Base-by-base conservation (phyloP, 129 eudicot species). In the Calendula officinalis region DNA sequence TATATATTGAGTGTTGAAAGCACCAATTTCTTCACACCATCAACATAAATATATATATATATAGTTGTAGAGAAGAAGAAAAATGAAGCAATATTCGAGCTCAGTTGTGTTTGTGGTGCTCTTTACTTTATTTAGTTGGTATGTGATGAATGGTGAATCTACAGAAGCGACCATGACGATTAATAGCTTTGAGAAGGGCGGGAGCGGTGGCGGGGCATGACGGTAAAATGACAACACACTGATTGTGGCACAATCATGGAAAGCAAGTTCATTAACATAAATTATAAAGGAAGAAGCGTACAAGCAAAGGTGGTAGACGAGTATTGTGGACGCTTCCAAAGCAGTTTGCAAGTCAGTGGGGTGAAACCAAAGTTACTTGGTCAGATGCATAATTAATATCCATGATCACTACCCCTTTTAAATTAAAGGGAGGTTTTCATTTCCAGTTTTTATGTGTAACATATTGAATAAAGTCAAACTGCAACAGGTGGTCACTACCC, bases 221-320 rank as follows among this genome's bases (percentile, higher is more conserved):
- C 12, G 67, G 66, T 1, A 35, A 55, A 54, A 65, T 33, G 32
- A 57, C 5, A 5, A 56, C 67, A 51, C 16, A 6, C 58, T 35
- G 1, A 53, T 73, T 12, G 78, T 73, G 32, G 72, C 78, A 22
- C 66, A 64, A 64, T 30, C 49, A 68, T 3, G 78, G 78, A 27
- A 1, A 56, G 33, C 11, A 64, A 64, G 36, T 35, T 10, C 13
- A 54, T 73, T 4, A 54, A 16, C 12, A 42, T 73, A 73, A 7
- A 58, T 8, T 67, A 58, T 9, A 40, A 64, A 0, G 69, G 46
- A 13, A 35, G 33, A 66, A 61, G 53, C 42, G 61, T 50, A 15
- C 10, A 34, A 64, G 75, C 68, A 3, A 43, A 3, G 34, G 70
- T 72, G 41, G 77, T 72, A 15, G 77, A 72, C 35, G 77, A 60